Evolutionary conservation across 805 yeast species (phyloP).

Genomic region (Yamadazyma insecticola): DNA sequence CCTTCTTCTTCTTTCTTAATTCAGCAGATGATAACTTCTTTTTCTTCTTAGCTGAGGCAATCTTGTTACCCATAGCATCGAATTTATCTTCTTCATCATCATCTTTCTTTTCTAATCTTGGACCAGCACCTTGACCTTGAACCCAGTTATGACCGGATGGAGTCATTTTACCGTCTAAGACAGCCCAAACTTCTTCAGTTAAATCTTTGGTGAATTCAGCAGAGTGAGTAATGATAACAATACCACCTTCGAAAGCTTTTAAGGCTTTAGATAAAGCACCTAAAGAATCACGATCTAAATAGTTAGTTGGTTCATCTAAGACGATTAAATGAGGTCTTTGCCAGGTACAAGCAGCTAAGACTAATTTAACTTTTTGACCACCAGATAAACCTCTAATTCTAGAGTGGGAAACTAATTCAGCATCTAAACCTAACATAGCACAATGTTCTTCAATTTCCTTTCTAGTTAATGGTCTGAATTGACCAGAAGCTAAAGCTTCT

Average conservation of each 20-base stretch:
- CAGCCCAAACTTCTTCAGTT: constrained; percentile 99
- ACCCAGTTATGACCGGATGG: constrained; percentile 99
- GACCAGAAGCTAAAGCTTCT: constrained; percentile 99
- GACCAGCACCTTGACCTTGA: constrained; percentile 99
- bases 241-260: constrained; percentile 99
- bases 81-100: constrained; percentile 97
- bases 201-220: constrained; percentile 99
- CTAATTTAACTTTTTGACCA: constrained; percentile 99
- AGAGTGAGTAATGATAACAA: constrained; percentile 99
- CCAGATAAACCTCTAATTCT: constrained; percentile 99
- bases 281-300: constrained; percentile 97
- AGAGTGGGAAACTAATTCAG: constrained; percentile 99
- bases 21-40: constrained; percentile 97
- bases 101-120: constrained; percentile 96
- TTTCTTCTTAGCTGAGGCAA: constrained; percentile 93
- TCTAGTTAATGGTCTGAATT: constrained; percentile 99
- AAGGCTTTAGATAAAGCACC: constrained; percentile 99
- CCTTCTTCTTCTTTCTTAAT: constrained; percentile 99
- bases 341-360: constrained; percentile 99
- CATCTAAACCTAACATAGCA: constrained; percentile 96
- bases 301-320: constrained; percentile 99
- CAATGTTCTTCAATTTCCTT: constrained; percentile 99
- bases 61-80: constrained; percentile 99
- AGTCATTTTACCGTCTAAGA: constrained; percentile 94
- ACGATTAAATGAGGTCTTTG: constrained; percentile 99